Conservation (phyloP, 176 grass and related monocot species). For the Oryza glaberrima region DNA sequence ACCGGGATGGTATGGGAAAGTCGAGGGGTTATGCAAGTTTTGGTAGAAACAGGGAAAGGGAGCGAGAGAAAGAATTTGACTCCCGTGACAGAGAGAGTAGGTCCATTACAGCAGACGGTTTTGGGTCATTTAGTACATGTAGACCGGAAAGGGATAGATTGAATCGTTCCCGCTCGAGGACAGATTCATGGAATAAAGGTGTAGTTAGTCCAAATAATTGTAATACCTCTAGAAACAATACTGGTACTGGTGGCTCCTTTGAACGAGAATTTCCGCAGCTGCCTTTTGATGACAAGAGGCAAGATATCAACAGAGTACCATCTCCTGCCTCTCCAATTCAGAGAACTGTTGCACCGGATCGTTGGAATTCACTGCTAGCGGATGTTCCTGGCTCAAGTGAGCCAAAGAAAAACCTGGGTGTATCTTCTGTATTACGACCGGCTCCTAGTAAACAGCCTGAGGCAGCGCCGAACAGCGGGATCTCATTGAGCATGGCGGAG, state of each 20-base stretch:
- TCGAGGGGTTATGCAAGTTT: slow-evolving; percentile 69
- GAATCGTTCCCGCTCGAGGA: slow-evolving; percentile 41
- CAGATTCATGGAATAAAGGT: slow-evolving; percentile 55
- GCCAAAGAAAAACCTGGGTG: slow-evolving; percentile 39
- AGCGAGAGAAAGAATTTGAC: slow-evolving; percentile 55
- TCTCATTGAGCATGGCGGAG: slow-evolving; percentile 72
- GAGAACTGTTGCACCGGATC: slow-evolving; percentile 8
- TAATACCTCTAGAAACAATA: slow-evolving; percentile 42
- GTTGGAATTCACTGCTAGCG: slow-evolving; percentile 63
- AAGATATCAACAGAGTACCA: slow-evolving; percentile 48
- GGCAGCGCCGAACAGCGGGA: slow-evolving; percentile 42
- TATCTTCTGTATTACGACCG: slow-evolving; percentile 37
- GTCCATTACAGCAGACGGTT: slow-evolving; percentile 32
- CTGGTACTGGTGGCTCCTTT: slow-evolving; percentile 45
- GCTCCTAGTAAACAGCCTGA: slow-evolving; percentile 42
- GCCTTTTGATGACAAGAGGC: slow-evolving; percentile 54
- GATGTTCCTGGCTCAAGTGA: slow-evolving; percentile 51
- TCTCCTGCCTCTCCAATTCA: slow-evolving; percentile 59
- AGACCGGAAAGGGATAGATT: slow-evolving; percentile 61
- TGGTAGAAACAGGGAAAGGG: slow-evolving; percentile 57
- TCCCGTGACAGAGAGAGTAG: slow-evolving; percentile 57
- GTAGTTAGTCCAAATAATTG: slow-evolving; percentile 44
- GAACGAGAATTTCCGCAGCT: slow-evolving; percentile 77
- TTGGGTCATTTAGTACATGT: slow-evolving; percentile 49
- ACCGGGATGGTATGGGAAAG: slow-evolving; percentile 48